These are phyloP conservation scores for Aspergillus flavus DNA, from an alignment of 2,329 filamentous ascomycete species.

Conservation along the genomic window DNA sequence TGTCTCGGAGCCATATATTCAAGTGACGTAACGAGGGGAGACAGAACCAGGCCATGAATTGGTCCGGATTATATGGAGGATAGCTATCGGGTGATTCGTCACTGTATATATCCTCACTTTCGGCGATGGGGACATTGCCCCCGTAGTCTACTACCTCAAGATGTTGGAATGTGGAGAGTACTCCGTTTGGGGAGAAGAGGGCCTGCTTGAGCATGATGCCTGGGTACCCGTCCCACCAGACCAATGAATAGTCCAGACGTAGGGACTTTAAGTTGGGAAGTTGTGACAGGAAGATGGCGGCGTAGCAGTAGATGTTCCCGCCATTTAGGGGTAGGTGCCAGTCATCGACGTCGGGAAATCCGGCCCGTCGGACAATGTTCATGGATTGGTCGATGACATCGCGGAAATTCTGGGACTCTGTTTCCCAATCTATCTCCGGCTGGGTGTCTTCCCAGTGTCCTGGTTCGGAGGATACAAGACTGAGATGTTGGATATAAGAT, in stretches of 20 bases:
- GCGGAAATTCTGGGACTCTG: background rate
- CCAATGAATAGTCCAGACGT: background rate
- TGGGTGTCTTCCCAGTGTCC: conserved; percentile 3
- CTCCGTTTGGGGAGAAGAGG: background rate
- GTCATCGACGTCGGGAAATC: background rate
- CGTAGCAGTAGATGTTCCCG: conserved; percentile 1
- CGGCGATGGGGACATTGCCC: background rate
- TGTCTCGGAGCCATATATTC: background rate
- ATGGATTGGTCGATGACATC: conserved; percentile 1
- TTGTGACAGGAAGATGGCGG: background rate
- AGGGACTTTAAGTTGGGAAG: conserved; percentile 1
- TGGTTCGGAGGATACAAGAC: background rate
- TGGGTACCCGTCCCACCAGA: conserved; percentile 3
- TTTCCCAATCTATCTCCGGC: background rate
- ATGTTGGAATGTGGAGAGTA: background rate
- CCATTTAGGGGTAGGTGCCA: background rate
- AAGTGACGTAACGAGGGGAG: background rate
- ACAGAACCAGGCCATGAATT: conserved; percentile 2
- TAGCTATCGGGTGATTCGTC: background rate
- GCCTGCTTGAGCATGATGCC: background rate
- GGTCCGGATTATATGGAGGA: conserved; percentile 1
- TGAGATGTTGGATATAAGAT: conserved; percentile 3
- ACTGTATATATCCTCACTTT: background rate
- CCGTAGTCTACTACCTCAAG: conserved; percentile 3
- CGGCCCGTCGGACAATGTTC: background rate